These are phyloP conservation scores for Neospora caninum DNA, from an alignment of 169 alveolate species.

Conservation along the genomic window DNA sequence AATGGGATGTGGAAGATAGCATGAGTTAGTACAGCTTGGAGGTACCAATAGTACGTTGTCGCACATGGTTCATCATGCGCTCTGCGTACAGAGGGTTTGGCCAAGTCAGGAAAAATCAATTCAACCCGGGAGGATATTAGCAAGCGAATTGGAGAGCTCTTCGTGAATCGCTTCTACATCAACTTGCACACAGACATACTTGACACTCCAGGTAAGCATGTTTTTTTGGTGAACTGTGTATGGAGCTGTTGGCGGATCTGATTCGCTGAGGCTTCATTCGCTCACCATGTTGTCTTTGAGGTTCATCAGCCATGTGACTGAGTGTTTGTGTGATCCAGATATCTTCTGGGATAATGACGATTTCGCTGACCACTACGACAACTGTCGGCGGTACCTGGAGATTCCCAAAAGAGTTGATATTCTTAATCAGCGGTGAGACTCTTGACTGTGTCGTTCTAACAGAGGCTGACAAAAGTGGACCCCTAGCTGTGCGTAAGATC, in stretches of 20 bases:
- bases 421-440: constrained; percentile 80
- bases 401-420: constrained; percentile 86
- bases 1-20: no score
- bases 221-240: background rate
- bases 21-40: no score
- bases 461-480: background rate
- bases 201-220: constrained; percentile 82
- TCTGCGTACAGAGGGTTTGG: constrained; percentile 77
- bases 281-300: no score
- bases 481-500: no score
- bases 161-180: constrained; percentile 83
- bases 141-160: constrained; percentile 84
- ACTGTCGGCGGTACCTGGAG: constrained; percentile 81
- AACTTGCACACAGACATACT: constrained; percentile 84
- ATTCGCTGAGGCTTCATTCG: no score
- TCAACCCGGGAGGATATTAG: constrained; percentile 82
- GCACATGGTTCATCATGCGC: background rate
- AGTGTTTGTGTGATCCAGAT: constrained; percentile 58
- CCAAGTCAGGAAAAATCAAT: constrained; percentile 82
- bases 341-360: constrained; percentile 88
- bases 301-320: no score
- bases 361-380: constrained; percentile 81
- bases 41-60: background rate
- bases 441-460: background rate
- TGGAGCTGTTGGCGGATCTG: background rate